Conservation (phyloP, 345 rosid genomes). For the Corymbia maculata region DNA sequence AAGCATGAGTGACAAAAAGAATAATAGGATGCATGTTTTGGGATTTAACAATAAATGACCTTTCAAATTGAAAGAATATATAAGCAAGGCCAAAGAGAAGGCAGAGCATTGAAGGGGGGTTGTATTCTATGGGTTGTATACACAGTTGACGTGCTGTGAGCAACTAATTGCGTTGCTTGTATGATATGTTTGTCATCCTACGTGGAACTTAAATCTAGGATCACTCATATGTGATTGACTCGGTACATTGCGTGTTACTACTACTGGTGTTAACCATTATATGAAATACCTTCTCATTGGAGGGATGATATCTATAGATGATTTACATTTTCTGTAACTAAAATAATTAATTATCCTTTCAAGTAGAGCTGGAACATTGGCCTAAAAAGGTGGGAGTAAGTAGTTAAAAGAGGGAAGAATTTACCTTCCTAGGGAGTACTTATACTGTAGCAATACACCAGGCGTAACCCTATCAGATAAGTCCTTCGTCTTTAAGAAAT, state of each 20-base stretch:
- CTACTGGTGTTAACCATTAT: not conserved
- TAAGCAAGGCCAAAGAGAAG: not conserved
- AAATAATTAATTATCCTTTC: not conserved
- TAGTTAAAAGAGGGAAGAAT: not conserved
- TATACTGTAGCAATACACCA: constrained; percentile 57
- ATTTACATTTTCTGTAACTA: not conserved
- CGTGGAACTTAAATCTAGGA: not conserved
- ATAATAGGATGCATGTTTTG: not conserved
- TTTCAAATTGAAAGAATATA: not conserved
- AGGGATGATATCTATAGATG: not conserved
- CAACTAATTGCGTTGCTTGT: not conserved
- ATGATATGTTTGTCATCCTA: not conserved
- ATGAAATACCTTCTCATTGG: not conserved
- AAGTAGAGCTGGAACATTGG: not conserved
- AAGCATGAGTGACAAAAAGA: not conserved
- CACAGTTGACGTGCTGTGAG: not conserved
- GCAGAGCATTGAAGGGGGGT: not conserved
- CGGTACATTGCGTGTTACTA: not conserved
- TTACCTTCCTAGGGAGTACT: constrained; percentile 92
- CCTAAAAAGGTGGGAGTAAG: not conserved
- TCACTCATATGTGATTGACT: not conserved
- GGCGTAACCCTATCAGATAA: constrained; percentile 65
- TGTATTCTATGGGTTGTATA: not conserved
- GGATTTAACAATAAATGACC: not conserved
- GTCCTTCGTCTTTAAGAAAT: constrained; percentile 45